Evolutionary conservation across 108 stramenopile species (phyloP), one percentile per base, ranked within the genome.

Genomic region (Cyclostephanos tholiformis): DNA sequence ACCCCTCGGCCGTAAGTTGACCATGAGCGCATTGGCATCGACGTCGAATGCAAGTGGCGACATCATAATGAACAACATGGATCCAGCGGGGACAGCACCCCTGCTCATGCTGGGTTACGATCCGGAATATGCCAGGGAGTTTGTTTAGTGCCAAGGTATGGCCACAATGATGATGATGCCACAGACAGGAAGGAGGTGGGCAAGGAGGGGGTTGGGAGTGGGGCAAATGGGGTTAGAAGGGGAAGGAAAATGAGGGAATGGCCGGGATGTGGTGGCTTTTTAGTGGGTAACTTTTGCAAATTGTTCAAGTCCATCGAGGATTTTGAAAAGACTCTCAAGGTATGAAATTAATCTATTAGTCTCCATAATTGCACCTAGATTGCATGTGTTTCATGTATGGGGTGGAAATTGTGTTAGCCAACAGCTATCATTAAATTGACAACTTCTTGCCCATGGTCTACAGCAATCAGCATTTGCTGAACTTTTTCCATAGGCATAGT

Each of bases 261-360:
- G 27, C 83, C 83, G 27, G 95, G 95, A 14, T 96, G 95, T 74
- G 95, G 95, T 27, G 95, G 95, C 4, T 96, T 96, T 72, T 94
- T 94, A 5, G 86, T 88, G 73, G 95, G 95, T 22, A 96, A 96
- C 73, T 96, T 96, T 62, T 76, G 88, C 46, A 94, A 90, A 43
- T 72, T 96, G 11, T 96, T 96, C 79, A 89, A 93, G 79, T 76
- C 89, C 14, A 93, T 96, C 59, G 95, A 96, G 76, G 87, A 94
- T 57, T 72, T 84, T 65, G 91, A 92, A 61, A 89, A 86, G 65
- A 86, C 79, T 12, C 84, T 88, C 17, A 86, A 88, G 39, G 83
- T 87, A 1, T 85, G n/a, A 77, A 74, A 16, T 2, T 4, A 50
- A 10, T 17, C 2, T 50, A 50, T 50, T 6, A 36, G 36, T n/a